These are phyloP conservation scores for Cairneyella variabilis DNA, from an alignment of 495 filamentous ascomycete genomes.

Conservation along the genomic window DNA sequence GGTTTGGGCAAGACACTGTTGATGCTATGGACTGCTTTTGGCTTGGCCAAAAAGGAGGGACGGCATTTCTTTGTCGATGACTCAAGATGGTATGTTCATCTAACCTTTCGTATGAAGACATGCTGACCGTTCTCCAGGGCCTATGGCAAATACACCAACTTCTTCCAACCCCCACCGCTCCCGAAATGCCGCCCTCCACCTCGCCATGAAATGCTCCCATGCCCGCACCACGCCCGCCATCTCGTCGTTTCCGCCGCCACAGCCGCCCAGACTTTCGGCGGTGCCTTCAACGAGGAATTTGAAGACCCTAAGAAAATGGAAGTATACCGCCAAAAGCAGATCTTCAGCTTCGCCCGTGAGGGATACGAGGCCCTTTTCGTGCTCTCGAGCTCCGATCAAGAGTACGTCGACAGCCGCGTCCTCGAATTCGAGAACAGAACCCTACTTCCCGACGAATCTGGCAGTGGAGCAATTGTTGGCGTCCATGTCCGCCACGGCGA, in stretches of 20 bases:
- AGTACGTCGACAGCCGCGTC: conserved; percentile 49
- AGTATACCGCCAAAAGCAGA: conserved; percentile 43
- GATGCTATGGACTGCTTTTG: conserved; percentile 73
- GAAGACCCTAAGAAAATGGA: conserved; percentile 43
- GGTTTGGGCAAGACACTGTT: conserved; percentile 67
- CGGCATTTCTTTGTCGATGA: conserved; percentile 75
- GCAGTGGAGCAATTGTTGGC: conserved; percentile 50
- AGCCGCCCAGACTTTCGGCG: conserved; percentile 50
- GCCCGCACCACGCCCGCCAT: conserved; percentile 64
- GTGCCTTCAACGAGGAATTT: conserved; percentile 46
- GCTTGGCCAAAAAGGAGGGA: conserved; percentile 63
- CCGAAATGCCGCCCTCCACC: conserved; percentile 58
- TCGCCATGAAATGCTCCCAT: conserved; percentile 60
- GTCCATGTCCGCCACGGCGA: conserved; percentile 75
- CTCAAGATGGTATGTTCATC: conserved; percentile 52
- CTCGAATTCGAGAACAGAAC: conserved; percentile 42
- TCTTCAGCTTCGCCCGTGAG: conserved; percentile 55
- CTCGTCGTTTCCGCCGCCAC: conserved; percentile 66
- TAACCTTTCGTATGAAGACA: background rate
- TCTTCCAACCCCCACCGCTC: conserved; percentile 57
- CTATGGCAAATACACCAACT: conserved; percentile 64
- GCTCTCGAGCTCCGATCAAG: conserved; percentile 50
- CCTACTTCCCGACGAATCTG: conserved; percentile 21
- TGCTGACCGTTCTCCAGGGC: conserved; percentile 36
- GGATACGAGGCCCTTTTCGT: conserved; percentile 66